A percentile compares a stretch with the other conserved stretches of the same genome.
Evolutionary conservation across 148 eudicot genomes (phyloP).

Genomic region (Spergularia bocconei): DNA sequence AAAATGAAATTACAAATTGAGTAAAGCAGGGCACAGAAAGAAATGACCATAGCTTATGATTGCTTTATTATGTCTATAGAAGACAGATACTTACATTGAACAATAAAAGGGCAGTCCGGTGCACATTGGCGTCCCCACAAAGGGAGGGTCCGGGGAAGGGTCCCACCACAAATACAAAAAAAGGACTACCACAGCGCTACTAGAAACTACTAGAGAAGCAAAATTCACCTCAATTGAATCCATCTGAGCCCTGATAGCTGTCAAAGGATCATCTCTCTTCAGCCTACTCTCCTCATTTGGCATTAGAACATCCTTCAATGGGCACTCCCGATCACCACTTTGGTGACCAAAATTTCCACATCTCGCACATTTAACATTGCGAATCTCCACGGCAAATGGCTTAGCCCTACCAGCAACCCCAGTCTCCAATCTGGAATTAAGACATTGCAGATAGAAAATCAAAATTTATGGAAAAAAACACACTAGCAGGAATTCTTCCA

Average conservation of each 20-base stretch:
- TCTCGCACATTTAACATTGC: constrained; percentile 96
- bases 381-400: constrained; percentile 92
- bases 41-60: neutral
- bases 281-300: constrained; percentile 94
- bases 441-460: constrained; percentile 8
- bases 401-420: constrained; percentile 78
- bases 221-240: constrained; percentile 65
- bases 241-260: constrained; percentile 78
- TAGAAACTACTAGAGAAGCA: constrained; percentile 1
- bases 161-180: neutral
- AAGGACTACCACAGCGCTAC: neutral
- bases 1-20: neutral
- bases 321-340: constrained; percentile 99
- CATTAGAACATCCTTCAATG: constrained; percentile 90
- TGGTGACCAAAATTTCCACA: constrained; percentile 92
- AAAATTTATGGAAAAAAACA: neutral
- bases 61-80: neutral
- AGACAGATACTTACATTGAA: constrained; percentile 4
- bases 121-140: too few species aligned
- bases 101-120: neutral
- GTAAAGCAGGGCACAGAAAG: neutral
- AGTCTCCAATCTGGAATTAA: constrained; percentile 72
- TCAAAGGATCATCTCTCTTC: constrained; percentile 95
- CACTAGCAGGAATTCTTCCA: neutral
- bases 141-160: too few species aligned